A percentile compares a stretch with the other conserved stretches of the same genome.
Conservation (phyloP, 2,329 filamentous ascomycete species). For the Ophidiomyces ophidiicola region DNA sequence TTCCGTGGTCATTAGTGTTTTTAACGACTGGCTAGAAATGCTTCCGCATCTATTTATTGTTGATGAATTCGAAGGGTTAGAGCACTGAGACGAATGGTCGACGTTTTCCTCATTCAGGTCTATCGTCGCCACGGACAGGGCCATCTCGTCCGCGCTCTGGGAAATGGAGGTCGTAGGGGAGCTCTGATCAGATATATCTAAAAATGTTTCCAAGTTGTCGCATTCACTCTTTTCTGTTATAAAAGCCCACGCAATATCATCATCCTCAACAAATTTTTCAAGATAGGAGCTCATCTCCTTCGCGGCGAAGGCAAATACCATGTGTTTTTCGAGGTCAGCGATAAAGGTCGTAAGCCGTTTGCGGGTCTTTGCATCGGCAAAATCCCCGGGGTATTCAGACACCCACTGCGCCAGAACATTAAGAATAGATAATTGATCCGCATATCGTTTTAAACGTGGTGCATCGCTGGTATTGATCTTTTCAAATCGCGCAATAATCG, state of each 20-base stretch:
- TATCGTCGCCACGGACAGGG: constrained; percentile 29
- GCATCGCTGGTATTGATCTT: constrained; percentile 63
- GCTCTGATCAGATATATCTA: constrained; percentile 31
- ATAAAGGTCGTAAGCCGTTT: constrained; percentile 65
- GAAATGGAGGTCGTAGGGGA: constrained; percentile 27
- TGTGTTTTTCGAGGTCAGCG: constrained; percentile 56
- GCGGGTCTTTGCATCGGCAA: constrained; percentile 64
- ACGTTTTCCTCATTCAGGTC: constrained; percentile 30
- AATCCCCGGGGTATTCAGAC: constrained; percentile 79
- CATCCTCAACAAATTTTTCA: constrained; percentile 66
- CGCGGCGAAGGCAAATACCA: constrained; percentile 72
- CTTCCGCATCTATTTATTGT: constrained; percentile 30
- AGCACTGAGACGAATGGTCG: constrained; percentile 29
- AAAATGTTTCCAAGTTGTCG: constrained; percentile 32
- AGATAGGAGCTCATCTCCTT: constrained; percentile 74
- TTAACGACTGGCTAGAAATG: constrained; percentile 32
- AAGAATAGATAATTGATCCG: constrained; percentile 70
- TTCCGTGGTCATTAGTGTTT: constrained; percentile 40
- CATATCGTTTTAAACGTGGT: constrained; percentile 62
- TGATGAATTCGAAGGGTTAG: constrained; percentile 31
- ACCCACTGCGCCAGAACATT: constrained; percentile 83
- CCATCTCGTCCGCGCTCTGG: constrained; percentile 23
- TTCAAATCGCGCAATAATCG: constrained; percentile 51
- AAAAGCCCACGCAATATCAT: constrained; percentile 87
- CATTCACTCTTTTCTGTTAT: constrained; percentile 50